phyloP scores from a whole-genome alignment of 352 stramenopile species.

The Phytopythium mirpurense region DNA sequence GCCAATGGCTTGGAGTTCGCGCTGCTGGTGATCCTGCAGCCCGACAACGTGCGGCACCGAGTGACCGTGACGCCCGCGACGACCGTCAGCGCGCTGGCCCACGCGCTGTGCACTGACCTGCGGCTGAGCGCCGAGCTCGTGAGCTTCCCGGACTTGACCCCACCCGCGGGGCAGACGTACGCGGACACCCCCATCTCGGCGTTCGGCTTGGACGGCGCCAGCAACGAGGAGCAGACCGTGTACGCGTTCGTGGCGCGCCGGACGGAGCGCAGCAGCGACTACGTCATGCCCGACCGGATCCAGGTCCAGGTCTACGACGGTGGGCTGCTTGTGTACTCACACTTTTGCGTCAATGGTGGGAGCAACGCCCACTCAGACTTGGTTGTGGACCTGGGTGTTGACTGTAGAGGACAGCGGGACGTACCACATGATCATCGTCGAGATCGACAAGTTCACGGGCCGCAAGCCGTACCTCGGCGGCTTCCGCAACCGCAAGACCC shows the following conservation, averaged over 20 bases:
- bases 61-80: conserved; percentile 45
- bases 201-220: conserved; percentile 26
- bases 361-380: too few relatives aligned
- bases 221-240: conserved; percentile 33
- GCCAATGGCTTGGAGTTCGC: conserved; percentile 30
- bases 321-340: too few relatives aligned
- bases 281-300: conserved; percentile 82
- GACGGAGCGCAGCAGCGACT: conserved; percentile 50
- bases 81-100: conserved; percentile 45
- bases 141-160: conserved; percentile 51
- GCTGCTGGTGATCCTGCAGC: conserved; percentile 65
- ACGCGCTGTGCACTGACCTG: conserved; percentile 54
- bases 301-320: conserved; percentile 72
- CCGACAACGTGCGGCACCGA: conserved; percentile 67
- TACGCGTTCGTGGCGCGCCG: conserved; percentile 41
- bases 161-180: conserved; percentile 23
- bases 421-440: conserved; percentile 51
- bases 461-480: conserved; percentile 88
- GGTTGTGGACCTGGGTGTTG: too few relatives aligned
- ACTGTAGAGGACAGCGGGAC: conserved; percentile 28
- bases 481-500: conserved; percentile 83
- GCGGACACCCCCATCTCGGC: conserved; percentile 30
- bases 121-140: conserved; percentile 52
- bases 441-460: conserved; percentile 69
- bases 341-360: too few relatives aligned